Percentiles rank a stretch among this genome's conserved stretches.
Evolutionary conservation across 2,329 filamentous ascomycete genomes (phyloP).

Genomic region (Trichoderma afroharzianum): DNA sequence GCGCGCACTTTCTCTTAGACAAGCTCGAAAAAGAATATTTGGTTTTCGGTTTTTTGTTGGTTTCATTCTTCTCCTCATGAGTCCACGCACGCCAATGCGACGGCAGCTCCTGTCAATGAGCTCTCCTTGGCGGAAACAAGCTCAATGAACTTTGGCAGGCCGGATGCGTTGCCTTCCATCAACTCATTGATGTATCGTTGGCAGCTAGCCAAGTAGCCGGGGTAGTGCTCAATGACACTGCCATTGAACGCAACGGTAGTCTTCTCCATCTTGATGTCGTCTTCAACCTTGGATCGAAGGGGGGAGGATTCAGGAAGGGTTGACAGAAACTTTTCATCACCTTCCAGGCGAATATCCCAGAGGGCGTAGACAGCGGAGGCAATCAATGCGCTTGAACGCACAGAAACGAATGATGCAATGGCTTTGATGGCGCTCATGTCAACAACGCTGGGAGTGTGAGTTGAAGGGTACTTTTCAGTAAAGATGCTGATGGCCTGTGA

Average conservation of each 20-base stretch:
- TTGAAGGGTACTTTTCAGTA: slow-evolving; percentile 46
- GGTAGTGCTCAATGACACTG: slow-evolving; percentile 75
- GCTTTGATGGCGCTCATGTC: slow-evolving; percentile 52
- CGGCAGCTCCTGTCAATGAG: slow-evolving; percentile 70
- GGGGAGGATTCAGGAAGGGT: slow-evolving; percentile 31
- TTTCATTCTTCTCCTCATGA: slow-evolving; percentile 15
- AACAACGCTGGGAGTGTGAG: slow-evolving; percentile 35
- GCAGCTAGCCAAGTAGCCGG: slow-evolving; percentile 58
- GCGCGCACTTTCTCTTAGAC: not conserved
- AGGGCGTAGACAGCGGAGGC: slow-evolving; percentile 57
- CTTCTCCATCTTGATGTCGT: slow-evolving; percentile 44
- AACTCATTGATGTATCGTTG: slow-evolving; percentile 63
- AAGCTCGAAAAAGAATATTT: not conserved
- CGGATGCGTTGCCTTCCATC: slow-evolving; percentile 36
- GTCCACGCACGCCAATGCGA: slow-evolving; percentile 55
- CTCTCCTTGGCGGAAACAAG: slow-evolving; percentile 70
- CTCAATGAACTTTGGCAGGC: slow-evolving; percentile 46
- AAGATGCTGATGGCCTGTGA: slow-evolving; percentile 47
- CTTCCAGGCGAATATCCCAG: slow-evolving; percentile 53
- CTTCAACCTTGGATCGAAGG: slow-evolving; percentile 45
- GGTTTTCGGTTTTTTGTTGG: not conserved
- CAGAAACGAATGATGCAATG: slow-evolving; percentile 53
- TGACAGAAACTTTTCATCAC: slow-evolving; percentile 37
- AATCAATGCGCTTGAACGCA: slow-evolving; percentile 56
- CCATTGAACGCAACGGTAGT: slow-evolving; percentile 74